Base-by-base conservation (phyloP, 805 yeast genomes). In the Naumovozyma castellii region DNA sequence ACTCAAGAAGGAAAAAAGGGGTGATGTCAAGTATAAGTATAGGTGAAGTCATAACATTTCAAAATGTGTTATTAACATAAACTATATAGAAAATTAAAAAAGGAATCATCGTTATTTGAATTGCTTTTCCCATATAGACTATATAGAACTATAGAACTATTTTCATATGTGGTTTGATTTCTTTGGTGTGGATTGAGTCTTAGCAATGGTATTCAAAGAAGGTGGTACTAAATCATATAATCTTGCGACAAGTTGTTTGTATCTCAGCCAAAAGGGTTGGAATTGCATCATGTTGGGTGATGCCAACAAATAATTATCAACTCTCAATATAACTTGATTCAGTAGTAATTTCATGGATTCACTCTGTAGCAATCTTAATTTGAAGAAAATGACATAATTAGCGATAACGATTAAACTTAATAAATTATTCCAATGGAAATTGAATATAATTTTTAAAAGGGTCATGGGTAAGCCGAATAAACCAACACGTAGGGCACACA, bases 311-410 rank as follows among this genome's bases (percentile, higher is more conserved):
- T 62, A 36, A 33, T 54, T 62, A 42, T 65, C 69, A 15, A 70
- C 52, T 44, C 59, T 64, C 40, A 56, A 49, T 42, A 77, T 73
- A 48, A 71, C 69, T 38, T 69, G 70, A 12, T 61, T 60, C 34
- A 78, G 57, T 6, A 78, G 58, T 6, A 61, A 49, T 52, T 78
- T 71, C 39, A 81, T 76, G 44, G 72, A 69, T 38, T 68, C 67
- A 34, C 75, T 75, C 50, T 75, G 76, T 51, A 71, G 70, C 50
- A 61, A 80, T 56, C 87, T 71, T 41, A 77, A 54, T 59, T 78
- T 78, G 59, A 77, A 64, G 59, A 81, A 81, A 16, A 69, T 56
- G 15, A 72, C 50, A 50, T 76, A 77, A 16, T 68, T 59, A 1
- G 68, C 30, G n/a, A 73, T 53, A 0, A 76, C 64, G 2, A 65